Percentiles rank a stretch among this genome's conserved stretches.
Conservation (phyloP, 306 rosid genomes). For the Malus asiatica region DNA sequence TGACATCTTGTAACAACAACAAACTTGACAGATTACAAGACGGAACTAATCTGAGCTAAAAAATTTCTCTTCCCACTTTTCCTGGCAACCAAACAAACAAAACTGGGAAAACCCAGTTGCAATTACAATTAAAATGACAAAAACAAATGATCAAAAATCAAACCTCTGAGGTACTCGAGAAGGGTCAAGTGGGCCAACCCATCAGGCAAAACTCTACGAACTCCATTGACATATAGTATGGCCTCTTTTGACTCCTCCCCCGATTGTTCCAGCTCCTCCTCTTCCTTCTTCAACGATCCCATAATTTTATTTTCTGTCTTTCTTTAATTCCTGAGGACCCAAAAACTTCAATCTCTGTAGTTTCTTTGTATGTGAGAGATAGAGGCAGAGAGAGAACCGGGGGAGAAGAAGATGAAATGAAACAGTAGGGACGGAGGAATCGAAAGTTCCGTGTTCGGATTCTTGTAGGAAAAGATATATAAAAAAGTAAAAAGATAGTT, state of each 20-base stretch:
- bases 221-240: conserved; percentile 58
- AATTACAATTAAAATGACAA: background rate
- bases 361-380: too few relatives aligned
- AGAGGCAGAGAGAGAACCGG: background rate
- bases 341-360: background rate
- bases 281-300: conserved; percentile 65
- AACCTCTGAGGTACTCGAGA: conserved; percentile 94
- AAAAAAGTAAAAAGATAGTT: background rate
- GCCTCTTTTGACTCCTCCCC: conserved; percentile 41
- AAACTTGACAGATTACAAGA: background rate
- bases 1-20: background rate
- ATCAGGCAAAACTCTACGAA: conserved; percentile 62
- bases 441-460: background rate
- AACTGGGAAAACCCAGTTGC: background rate
- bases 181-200: conserved; percentile 83
- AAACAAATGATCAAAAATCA: background rate
- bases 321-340: background rate
- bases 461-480: background rate
- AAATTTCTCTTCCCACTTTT: background rate
- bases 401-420: background rate
- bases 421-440: background rate
- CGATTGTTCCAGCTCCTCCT: conserved; percentile 18
- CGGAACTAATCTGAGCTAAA: background rate
- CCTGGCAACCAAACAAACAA: conserved; percentile 3
- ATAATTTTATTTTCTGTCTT: conserved; percentile 11